phyloP scores from a whole-genome alignment of 2,329 filamentous ascomycete genomes.

The Fusarium heterosporum region DNA sequence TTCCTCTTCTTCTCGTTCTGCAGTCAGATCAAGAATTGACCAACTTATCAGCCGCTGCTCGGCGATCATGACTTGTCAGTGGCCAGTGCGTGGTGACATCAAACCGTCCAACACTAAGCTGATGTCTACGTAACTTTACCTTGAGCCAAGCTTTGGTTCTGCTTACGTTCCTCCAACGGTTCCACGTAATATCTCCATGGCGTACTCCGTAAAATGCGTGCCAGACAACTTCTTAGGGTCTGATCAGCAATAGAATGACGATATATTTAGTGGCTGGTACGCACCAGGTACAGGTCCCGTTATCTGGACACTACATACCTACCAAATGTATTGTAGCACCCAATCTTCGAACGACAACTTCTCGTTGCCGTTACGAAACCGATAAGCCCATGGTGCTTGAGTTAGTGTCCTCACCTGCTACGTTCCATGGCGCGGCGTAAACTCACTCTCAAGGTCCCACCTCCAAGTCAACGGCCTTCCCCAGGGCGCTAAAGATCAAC shows the following conservation, averaged over 20 bases:
- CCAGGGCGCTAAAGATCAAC: conserved; percentile 8
- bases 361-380: background rate
- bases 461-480: conserved; percentile 9
- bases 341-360: conserved; percentile 2
- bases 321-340: conserved; percentile 12
- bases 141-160: conserved; percentile 14
- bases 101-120: conserved; percentile 15
- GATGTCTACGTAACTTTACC: conserved; percentile 16
- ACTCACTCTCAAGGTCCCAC: background rate
- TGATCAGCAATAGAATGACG: conserved; percentile 15
- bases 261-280: conserved; percentile 21
- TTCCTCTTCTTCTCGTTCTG: background rate
- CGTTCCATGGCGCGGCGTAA: conserved; percentile 9
- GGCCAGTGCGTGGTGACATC: conserved; percentile 36
- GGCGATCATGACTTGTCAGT: conserved; percentile 31
- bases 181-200: conserved; percentile 1
- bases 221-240: conserved; percentile 9
- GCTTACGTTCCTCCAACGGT: conserved; percentile 29
- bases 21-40: conserved; percentile 36
- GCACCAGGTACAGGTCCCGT: conserved; percentile 5
- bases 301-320: conserved; percentile 13
- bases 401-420: background rate
- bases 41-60: background rate
- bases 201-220: background rate
- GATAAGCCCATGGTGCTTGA: too few species aligned